Percentiles rank a stretch among this genome's conserved stretches.
Evolutionary conservation across 2,329 filamentous ascomycete genomes (phyloP).

Genomic region (Fusarium kyushuense): DNA sequence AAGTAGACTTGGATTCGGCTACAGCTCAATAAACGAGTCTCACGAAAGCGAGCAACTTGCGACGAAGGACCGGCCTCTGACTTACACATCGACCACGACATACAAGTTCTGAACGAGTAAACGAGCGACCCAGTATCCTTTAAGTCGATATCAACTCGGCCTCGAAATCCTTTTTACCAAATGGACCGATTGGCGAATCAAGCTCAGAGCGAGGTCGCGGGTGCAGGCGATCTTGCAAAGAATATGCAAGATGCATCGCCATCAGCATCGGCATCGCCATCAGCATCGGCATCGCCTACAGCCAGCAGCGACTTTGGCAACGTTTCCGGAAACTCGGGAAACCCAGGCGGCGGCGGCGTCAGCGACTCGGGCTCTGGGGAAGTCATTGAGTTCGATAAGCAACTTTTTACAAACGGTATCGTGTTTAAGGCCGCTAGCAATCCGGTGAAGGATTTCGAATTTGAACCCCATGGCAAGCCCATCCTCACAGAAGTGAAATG

Average conservation of each 20-base stretch:
- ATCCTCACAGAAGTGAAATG: no score
- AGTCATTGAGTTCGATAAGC: background rate
- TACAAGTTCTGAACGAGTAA: background rate
- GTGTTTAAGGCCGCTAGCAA: no score
- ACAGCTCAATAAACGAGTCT: conserved; percentile 1
- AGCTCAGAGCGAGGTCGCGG: conserved; percentile 8
- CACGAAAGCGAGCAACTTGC: conserved; percentile 15
- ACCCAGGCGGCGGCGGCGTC: background rate
- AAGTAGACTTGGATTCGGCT: background rate
- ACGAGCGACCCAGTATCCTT: background rate
- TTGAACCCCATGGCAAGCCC: no score
- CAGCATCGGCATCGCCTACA: background rate
- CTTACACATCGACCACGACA: background rate
- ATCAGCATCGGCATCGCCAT: background rate
- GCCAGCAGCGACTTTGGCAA: background rate
- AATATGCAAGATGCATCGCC: conserved; percentile 1
- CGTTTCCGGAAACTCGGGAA: background rate
- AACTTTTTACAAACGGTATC: no score
- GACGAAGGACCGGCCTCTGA: conserved; percentile 1
- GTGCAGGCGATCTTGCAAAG: conserved; percentile 3
- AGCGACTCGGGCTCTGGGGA: background rate
- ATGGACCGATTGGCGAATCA: conserved; percentile 30
- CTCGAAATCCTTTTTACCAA: background rate
- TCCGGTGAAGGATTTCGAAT: no score
- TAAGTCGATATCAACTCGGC: background rate